Evolutionary conservation across 306 rosid genomes (phyloP), one percentile per base, ranked within the genome.

Genomic region (Cicer arietinum): DNA sequence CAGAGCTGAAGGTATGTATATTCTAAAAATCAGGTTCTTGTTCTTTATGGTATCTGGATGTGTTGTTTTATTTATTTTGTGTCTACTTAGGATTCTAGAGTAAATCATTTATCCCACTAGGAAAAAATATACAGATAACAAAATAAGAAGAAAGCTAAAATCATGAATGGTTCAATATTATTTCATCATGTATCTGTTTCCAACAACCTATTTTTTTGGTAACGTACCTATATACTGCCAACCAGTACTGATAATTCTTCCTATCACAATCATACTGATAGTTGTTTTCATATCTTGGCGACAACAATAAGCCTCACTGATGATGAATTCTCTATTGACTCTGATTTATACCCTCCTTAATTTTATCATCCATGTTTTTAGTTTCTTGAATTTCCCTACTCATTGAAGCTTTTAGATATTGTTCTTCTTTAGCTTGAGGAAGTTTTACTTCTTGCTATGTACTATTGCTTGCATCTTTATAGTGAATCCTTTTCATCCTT

Each of bases 1-100:
- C 98, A 12, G 96, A 91, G 89, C 82, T 94, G 80, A 94, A 91
- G 98, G 98, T 88, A 86, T 92, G 89, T 83, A 61, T 78, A 42
- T 39, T 64, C 16, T 47, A 6, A 56, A 69, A 37, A 18, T 35
- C 20, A 46, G 47, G 75, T 76, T 76, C 41, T 8, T 35, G 16
- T 30, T 62, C 45, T 63, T 74, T 48, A 37, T 20, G 64, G 41
- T 47, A 43, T 48, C 71, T 52, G 67, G 61, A 10, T 71, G 18
- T 82, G 71, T 78, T 77, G 1, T 59, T 53, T 4, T 65, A 45
- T 66, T 69, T 68, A 47, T 73, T 59, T 77, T 53, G 84, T 45
- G 45, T 78, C 45, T 18, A 35, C 80, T 35, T 43, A 64, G 48
- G 18, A 53, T 25, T 8, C 39, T 37, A 6, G 40, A 65, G 54